Base-by-base conservation (phyloP, 108 stramenopile species). In the Pseudonitzschia delicatissima region DNA sequence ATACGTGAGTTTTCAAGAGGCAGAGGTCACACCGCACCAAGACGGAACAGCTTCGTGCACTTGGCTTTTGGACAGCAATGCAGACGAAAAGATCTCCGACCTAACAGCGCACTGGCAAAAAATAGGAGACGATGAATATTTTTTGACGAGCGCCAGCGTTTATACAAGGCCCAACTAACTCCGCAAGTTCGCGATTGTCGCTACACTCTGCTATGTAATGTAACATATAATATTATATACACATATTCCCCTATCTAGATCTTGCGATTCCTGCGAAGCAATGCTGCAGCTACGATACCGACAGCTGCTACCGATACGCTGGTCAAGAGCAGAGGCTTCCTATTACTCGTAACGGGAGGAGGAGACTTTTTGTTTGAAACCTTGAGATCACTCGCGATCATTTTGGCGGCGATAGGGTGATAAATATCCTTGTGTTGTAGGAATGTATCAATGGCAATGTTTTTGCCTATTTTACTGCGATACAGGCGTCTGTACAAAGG, bases 321-420 rank as follows among this genome's bases (percentile, higher is more conserved):
- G 11, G 40, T 42, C 15, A 42, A 15, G 11, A 42, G 40, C 40
- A 42, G 15, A 42, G 40, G 40, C 11, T 42, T 11, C 15, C 11
- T 15, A 42, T 42, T 15, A 11, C 13, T 15, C 15, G 40, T 15
- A 42, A 42, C 11, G 15, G 11, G 13, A 11, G 40, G 15, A 11
- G 40, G 15, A 42, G 40, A 42, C 15, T 42, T 15, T 42, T 42
- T 11, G 40, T 15, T 42, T 42, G 57, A 13, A 40, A 63, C 62
- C 21, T 63, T 40, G 37, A 82, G 57, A 64, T 98, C 97, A 7
- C 47, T 50, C 5, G 94, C 93, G 12, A 98, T 72, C 96, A 98
- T 95, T 51, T 93, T 95, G 31, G 87, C 79, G 45, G 88, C 87
- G 65, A 97, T 97, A 7, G 96, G 94, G 73, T 98, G 98, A 73